Percentiles rank a stretch among this genome's conserved stretches.
Evolutionary conservation across 345 rosid species (phyloP).

Genomic region (Gossypium thurberi): DNA sequence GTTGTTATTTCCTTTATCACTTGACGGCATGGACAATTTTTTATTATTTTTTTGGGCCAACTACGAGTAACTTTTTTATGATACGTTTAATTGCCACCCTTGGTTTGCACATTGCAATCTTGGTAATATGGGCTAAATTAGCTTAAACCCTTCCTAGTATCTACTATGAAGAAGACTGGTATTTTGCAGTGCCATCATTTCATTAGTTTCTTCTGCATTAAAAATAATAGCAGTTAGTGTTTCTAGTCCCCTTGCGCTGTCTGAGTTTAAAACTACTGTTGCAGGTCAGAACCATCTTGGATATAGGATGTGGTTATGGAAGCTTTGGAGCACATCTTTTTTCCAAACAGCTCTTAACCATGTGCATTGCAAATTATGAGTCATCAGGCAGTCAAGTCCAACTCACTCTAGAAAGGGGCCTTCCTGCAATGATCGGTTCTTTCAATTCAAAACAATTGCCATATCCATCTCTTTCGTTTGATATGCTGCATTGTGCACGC

Average conservation of each 20-base stretch:
- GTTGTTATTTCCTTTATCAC: not conserved
- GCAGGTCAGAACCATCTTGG: constrained; percentile 94
- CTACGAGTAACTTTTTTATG: not conserved
- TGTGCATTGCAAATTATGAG: constrained; percentile 96
- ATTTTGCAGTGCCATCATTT: not conserved
- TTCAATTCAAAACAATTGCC: constrained; percentile 76
- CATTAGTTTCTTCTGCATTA: not conserved
- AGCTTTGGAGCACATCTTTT: constrained; percentile 98
- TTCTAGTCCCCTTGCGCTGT: not conserved
- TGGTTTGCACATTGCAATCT: not conserved
- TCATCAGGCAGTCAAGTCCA: constrained; percentile 97
- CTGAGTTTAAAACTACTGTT: constrained; percentile 11
- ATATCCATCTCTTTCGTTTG: constrained; percentile 93
- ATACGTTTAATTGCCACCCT: not conserved
- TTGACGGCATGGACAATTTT: not conserved
- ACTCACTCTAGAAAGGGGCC: constrained; percentile 93
- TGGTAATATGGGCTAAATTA: not conserved
- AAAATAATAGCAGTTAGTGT: not conserved
- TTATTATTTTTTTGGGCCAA: not conserved
- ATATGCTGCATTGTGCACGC: constrained; percentile 92
- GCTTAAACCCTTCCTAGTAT: not conserved
- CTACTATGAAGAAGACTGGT: not conserved
- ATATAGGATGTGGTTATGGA: constrained; percentile 97
- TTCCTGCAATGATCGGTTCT: constrained; percentile 94
- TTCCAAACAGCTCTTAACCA: constrained; percentile 70